Base-by-base conservation (phyloP, 306 rosid genomes). In the Fagus crenata region DNA sequence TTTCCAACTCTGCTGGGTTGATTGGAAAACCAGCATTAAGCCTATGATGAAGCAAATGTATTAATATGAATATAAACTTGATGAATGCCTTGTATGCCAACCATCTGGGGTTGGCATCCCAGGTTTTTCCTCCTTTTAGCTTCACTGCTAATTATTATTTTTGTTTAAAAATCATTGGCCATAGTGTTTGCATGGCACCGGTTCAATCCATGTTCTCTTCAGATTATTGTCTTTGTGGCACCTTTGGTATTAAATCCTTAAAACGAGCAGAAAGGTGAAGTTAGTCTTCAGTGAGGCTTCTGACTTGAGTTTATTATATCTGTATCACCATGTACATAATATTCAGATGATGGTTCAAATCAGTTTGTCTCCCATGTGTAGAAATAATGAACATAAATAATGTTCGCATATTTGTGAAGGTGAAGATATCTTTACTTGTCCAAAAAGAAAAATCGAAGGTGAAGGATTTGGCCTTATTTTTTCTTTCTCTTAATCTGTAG, bases 401-500 rank as follows among this genome's bases (percentile, higher is more conserved):
- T 43, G 49, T 7, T 56, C 9, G 61, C 4, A 7, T 28, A 22
- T 53, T 7, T 54, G 39, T 76, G 67, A 55, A 18, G 36, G 74
- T 42, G 37, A 36, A 54, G 58, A 46, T 46, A 46, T 46, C 51
- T 46, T 46, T 46, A 46, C 51, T 46, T 9, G 11, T 46, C 11
- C 11, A 2, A 46, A 43, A 46, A 46, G 51, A 22, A 22, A 22
- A 22, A 22, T 22, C 0, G 28, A 22, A 22, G 28, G 28, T 22
- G 28, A 22, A 22, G 28, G 64, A 28, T 42, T 78, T 79, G 54
- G 71, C 67, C 60, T 85, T 46, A 67, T 71, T 39, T 68, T 69
- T 68, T 75, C 61, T 46, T 69, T 78, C 49, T 15, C 75, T 72
- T 49, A 17, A 37, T 80, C 69, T 87, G 85, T 86, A 95, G 98